phyloP scores from a whole-genome alignment of 2,329 filamentous ascomycete genomes.

The Lasiodiplodia sp. region DNA sequence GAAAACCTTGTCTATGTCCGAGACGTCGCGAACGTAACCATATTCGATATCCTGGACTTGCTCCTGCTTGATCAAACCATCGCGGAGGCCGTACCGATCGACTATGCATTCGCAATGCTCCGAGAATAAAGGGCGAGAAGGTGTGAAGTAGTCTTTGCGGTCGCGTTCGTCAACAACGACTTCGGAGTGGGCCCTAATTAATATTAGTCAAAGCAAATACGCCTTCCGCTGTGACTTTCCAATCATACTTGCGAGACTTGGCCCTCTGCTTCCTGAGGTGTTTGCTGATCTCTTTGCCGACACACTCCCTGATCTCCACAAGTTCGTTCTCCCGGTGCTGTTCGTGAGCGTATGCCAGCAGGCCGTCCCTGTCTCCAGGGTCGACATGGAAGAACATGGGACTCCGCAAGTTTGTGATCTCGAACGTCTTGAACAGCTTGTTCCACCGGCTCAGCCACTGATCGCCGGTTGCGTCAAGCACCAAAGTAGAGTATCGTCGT shows the following conservation, averaged over 20 bases:
- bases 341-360: constrained; percentile 73
- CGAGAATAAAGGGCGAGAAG: constrained; percentile 49
- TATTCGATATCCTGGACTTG: constrained; percentile 68
- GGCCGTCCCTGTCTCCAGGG: constrained; percentile 74
- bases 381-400: constrained; percentile 87
- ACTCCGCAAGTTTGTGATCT: constrained; percentile 75
- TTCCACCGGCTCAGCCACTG: constrained; percentile 77
- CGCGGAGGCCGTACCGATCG: constrained; percentile 57
- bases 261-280: constrained; percentile 73
- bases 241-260: constrained; percentile 50
- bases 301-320: constrained; percentile 74
- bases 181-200: constrained; percentile 34
- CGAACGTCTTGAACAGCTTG: constrained; percentile 69
- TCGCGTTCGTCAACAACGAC: constrained; percentile 55
- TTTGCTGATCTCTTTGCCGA: constrained; percentile 82
- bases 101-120: constrained; percentile 51
- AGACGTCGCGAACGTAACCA: constrained; percentile 54
- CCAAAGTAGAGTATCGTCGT: constrained; percentile 58
- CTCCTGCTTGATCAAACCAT: constrained; percentile 65
- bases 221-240: background rate
- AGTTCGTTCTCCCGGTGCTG: constrained; percentile 68
- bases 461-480: constrained; percentile 70
- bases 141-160: constrained; percentile 56
- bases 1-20: constrained; percentile 65
- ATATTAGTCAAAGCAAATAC: background rate